A percentile compares a stretch with the other conserved stretches of the same genome.
phyloP scores from a whole-genome alignment of 73 alveolate genomes.

The Tetrahymena thermophila region DNA sequence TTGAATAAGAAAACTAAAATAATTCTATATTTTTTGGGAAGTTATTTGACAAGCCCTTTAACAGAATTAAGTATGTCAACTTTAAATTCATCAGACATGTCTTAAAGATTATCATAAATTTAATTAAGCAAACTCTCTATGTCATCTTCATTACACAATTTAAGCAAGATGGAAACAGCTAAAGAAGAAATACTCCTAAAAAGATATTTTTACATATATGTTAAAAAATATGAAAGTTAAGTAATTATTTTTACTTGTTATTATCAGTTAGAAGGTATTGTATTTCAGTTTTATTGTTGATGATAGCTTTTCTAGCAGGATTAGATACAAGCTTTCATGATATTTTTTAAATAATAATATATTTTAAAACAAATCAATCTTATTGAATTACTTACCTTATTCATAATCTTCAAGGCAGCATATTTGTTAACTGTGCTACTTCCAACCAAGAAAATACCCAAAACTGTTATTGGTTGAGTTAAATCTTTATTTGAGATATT shows the following conservation, averaged over 20 bases:
- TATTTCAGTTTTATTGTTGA: background rate
- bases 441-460: slow-evolving; percentile 14
- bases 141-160: slow-evolving; percentile 24
- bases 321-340: background rate
- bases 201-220: background rate
- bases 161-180: slow-evolving; percentile 37
- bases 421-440: slow-evolving; percentile 17
- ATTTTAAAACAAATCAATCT: background rate
- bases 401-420: slow-evolving; percentile 35
- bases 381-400: background rate
- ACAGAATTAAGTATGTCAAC: slow-evolving; percentile 33
- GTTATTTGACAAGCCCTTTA: slow-evolving; percentile 15
- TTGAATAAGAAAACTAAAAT: slow-evolving; percentile 9
- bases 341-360: background rate
- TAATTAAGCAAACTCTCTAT: slow-evolving; percentile 10
- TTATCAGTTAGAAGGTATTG: slow-evolving; percentile 14
- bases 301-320: slow-evolving; percentile 29
- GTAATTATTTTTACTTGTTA: background rate
- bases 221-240: background rate
- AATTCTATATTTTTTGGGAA: slow-evolving; percentile 23
- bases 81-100: slow-evolving; percentile 43
- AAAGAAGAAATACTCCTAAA: slow-evolving; percentile 9
- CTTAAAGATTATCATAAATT: slow-evolving; percentile 18
- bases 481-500: slow-evolving; percentile 23
- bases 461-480: slow-evolving; percentile 9